Conservation (phyloP, 169 alveolate species). For the Eimeria maxima region DNA sequence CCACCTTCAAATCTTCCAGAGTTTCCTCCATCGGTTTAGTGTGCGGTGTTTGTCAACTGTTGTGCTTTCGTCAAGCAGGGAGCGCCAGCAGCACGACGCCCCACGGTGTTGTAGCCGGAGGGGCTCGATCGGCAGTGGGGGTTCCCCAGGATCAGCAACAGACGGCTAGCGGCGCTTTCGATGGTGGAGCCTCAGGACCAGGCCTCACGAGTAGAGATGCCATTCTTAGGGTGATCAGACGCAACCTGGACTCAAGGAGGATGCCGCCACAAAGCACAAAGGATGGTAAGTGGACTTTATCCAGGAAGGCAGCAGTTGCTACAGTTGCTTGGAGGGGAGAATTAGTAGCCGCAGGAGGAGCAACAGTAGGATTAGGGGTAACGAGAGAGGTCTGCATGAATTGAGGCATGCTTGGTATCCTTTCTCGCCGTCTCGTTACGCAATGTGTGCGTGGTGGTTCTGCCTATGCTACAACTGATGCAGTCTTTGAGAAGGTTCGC, state of each 20-base stretch:
- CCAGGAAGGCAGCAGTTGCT: background rate
- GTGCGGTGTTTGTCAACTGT: background rate
- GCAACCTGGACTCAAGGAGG: constrained; percentile 78
- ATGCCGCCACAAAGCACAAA: constrained; percentile 67
- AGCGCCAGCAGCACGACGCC: constrained; percentile 76
- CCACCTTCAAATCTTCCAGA: background rate
- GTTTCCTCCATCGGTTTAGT: background rate
- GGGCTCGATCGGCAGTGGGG: constrained; percentile 43
- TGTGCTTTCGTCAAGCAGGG: background rate
- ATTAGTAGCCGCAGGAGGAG: background rate
- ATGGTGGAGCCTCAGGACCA: constrained; percentile 49
- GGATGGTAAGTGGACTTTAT: constrained; percentile 19
- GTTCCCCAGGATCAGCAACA: constrained; percentile 66
- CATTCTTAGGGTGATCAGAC: constrained; percentile 67
- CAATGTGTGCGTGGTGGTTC: background rate
- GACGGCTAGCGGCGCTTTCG: constrained; percentile 61
- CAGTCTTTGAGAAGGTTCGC: constrained; percentile 86
- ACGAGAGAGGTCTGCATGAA: background rate
- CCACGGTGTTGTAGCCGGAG: constrained; percentile 66
- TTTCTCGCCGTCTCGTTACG: background rate
- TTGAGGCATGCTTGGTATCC: background rate
- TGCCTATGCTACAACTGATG: background rate
- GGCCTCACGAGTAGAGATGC: constrained; percentile 75
- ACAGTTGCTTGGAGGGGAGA: background rate
- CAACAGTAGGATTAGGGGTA: background rate